Evolutionary conservation across 495 filamentous ascomycete genomes (phyloP).

Genomic region (Aspergillus nanangensis): DNA sequence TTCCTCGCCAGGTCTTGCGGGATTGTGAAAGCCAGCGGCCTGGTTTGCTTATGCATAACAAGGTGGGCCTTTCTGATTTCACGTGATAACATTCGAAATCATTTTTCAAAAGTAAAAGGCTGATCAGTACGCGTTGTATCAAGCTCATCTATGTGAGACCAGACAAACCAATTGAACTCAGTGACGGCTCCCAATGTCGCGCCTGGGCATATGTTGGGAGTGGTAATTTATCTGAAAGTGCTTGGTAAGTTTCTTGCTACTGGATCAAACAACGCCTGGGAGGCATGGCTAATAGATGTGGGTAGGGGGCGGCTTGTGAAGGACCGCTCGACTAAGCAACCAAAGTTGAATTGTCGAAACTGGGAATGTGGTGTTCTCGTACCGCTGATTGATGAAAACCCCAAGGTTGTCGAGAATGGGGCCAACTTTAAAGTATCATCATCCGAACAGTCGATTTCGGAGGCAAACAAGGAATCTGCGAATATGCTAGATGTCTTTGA

Average conservation of each 20-base stretch:
- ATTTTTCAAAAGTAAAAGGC: too few relatives aligned
- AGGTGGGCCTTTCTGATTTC: conserved; percentile 46
- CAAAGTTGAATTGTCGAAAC: conserved; percentile 81
- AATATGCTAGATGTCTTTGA: conserved; percentile 47
- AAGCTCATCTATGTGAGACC: conserved; percentile 64
- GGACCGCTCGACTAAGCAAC: conserved; percentile 55
- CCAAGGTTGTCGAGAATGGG: background rate
- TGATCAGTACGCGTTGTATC: background rate
- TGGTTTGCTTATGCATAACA: conserved; percentile 84
- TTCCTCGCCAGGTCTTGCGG: conserved; percentile 65
- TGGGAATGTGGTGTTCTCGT: conserved; percentile 95
- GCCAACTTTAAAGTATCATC: too few relatives aligned
- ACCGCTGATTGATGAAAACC: conserved; percentile 27
- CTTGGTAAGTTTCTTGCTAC: conserved; percentile 86
- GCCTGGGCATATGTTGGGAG: conserved; percentile 89
- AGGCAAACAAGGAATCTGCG: conserved; percentile 3
- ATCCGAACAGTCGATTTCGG: too few relatives aligned
- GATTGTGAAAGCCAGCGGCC: conserved; percentile 66
- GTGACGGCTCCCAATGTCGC: conserved; percentile 18
- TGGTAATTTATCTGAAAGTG: conserved; percentile 86
- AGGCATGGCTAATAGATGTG: too few relatives aligned
- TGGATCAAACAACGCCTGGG: too few relatives aligned
- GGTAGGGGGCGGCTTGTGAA: conserved; percentile 66
- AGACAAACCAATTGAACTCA: conserved; percentile 24
- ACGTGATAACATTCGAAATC: too few relatives aligned